Conservation (phyloP, 805 yeast genomes). For the Suhomyces xylopsoci region DNA sequence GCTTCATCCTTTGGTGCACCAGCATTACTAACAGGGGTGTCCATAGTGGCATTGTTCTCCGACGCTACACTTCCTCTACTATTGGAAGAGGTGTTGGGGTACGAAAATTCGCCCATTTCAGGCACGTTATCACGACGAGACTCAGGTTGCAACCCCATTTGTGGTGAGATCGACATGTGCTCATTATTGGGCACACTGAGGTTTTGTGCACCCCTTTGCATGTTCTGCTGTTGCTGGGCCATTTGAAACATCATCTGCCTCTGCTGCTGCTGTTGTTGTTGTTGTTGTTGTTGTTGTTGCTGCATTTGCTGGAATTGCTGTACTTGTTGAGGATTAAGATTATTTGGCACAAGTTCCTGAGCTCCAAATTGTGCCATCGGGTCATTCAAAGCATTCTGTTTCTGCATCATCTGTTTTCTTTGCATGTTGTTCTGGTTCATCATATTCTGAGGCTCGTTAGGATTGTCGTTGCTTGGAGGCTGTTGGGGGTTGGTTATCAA, state of each 20-base stretch:
- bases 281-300: conserved; percentile 12
- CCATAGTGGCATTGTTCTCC: background rate
- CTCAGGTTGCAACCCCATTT: background rate
- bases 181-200: background rate
- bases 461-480: conserved; percentile 5
- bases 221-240: background rate
- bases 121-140: background rate
- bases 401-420: conserved; percentile 15
- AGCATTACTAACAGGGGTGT: background rate
- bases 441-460: conserved; percentile 23
- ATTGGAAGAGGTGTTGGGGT: background rate
- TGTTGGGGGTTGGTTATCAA: conserved; percentile 1
- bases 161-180: background rate
- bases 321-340: conserved; percentile 3
- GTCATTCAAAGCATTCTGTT: conserved; percentile 3
- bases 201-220: background rate
- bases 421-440: conserved; percentile 14
- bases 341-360: background rate
- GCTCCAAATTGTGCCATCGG: background rate
- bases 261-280: conserved; percentile 7
- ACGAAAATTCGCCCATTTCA: background rate
- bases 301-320: conserved; percentile 11
- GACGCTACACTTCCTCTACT: background rate
- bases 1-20: conserved; percentile 1
- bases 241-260: conserved; percentile 7